phyloP scores from a whole-genome alignment of 257 asterid species.

The Nicotiana noctiflora region DNA sequence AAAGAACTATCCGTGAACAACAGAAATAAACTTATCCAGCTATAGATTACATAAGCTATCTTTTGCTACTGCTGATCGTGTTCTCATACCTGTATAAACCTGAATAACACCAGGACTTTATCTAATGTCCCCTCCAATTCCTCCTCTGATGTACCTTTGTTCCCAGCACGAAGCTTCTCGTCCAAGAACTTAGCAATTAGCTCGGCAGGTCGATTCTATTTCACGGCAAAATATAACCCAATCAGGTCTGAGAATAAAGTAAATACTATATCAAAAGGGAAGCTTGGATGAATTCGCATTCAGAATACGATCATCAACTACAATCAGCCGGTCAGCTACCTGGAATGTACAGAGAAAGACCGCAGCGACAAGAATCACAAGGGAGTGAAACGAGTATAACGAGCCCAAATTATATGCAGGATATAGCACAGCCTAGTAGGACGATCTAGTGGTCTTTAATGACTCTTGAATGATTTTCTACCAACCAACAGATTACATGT shows the following conservation, averaged over 20 bases:
- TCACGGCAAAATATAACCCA: conserved; percentile 4
- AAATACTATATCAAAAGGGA: neutral
- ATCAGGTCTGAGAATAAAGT: neutral
- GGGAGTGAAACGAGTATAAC: neutral
- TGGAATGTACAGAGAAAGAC: neutral
- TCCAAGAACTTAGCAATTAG: conserved; percentile 92
- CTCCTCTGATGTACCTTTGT: conserved; percentile 98
- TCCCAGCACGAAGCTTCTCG: conserved; percentile 97
- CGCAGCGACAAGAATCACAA: neutral
- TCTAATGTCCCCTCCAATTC: conserved; percentile 97
- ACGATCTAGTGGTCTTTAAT: neutral
- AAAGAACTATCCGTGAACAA: neutral
- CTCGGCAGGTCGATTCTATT: conserved; percentile 97
- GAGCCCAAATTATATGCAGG: neutral
- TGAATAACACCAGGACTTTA: conserved; percentile 89
- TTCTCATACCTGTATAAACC: conserved; percentile 79
- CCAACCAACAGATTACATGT: neutral
- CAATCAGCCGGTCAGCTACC: neutral
- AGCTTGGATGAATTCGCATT: neutral
- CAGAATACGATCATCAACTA: neutral
- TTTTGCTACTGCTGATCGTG: neutral
- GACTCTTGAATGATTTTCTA: neutral
- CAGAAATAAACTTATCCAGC: neutral
- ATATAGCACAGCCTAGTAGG: neutral
- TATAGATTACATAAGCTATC: neutral